A percentile compares a stretch with the other conserved stretches of the same genome.
These are phyloP conservation scores for Spizellomyces punctatus DNA, from an alignment of 192 early-diverging fungal genomes.

Conservation along the genomic window DNA sequence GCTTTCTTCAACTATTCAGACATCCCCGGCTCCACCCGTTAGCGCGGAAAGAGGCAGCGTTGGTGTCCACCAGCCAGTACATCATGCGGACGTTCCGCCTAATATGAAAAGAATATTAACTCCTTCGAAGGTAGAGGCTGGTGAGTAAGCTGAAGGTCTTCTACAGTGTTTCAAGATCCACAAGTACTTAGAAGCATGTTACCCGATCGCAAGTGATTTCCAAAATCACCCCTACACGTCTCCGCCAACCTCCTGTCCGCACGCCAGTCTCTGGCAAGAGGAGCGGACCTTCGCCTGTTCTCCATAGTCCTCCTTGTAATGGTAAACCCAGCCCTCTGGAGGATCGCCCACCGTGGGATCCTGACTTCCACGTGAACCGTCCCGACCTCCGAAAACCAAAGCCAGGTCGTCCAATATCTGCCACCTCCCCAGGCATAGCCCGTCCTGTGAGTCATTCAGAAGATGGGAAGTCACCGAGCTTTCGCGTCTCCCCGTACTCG, in stretches of 20 bases:
- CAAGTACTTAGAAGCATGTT: not conserved
- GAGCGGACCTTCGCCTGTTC: not conserved
- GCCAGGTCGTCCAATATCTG: not conserved
- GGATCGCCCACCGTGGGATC: slow-evolving; percentile 16
- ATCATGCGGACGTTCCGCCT: too few species aligned
- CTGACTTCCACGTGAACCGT: slow-evolving; percentile 26
- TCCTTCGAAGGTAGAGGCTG: slow-evolving; percentile 14
- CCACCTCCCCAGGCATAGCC: too few species aligned
- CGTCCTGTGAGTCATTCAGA: too few species aligned
- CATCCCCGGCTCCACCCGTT: too few species aligned
- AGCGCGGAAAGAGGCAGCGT: too few species aligned
- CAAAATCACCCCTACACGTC: slow-evolving; percentile 21
- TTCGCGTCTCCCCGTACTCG: too few species aligned
- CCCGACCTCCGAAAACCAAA: slow-evolving; percentile 24
- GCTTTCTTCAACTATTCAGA: too few species aligned
- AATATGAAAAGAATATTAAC: not conserved
- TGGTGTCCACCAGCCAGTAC: too few species aligned
- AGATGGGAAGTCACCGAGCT: too few species aligned
- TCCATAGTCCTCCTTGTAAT: not conserved
- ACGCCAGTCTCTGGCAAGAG: not conserved
- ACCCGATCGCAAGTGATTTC: not conserved
- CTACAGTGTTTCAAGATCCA: not conserved
- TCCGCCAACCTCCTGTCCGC: slow-evolving; percentile 23
- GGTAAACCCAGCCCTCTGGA: slow-evolving; percentile 4
- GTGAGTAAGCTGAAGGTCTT: not conserved